Conservation (phyloP, 2,329 filamentous ascomycete species). For the Amesomyces nigricolor region DNA sequence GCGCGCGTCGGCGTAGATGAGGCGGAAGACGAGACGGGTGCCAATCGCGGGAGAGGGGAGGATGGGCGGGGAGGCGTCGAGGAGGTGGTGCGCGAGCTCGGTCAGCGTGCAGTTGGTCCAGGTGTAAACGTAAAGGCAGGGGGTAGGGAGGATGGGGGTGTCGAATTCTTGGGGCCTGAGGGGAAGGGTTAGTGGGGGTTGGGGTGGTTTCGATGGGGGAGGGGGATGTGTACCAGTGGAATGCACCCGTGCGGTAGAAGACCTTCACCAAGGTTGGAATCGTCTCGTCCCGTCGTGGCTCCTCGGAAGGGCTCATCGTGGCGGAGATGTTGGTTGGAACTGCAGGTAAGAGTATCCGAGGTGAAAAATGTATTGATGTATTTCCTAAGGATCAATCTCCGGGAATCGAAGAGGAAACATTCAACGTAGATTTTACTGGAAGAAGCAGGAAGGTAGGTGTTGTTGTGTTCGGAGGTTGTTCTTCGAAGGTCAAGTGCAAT, state of each 20-base stretch:
- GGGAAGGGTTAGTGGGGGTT: not conserved
- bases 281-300: slow-evolving; percentile 59
- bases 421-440: no score
- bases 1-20: slow-evolving; percentile 73
- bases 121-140: slow-evolving; percentile 76
- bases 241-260: slow-evolving; percentile 70
- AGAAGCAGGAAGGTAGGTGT: no score
- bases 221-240: slow-evolving; percentile 53
- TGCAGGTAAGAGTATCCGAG: not conserved
- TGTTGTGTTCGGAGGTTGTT: no score
- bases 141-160: slow-evolving; percentile 47
- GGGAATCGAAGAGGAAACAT: no score
- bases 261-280: slow-evolving; percentile 81
- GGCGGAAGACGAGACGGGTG: slow-evolving; percentile 78
- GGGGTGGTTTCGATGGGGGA: not conserved
- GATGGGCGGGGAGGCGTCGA: slow-evolving; percentile 55
- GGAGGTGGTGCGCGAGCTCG: slow-evolving; percentile 74
- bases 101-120: slow-evolving; percentile 75
- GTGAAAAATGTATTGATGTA: no score
- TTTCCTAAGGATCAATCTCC: no score
- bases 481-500: not conserved
- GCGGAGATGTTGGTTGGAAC: not conserved
- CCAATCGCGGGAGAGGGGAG: slow-evolving; percentile 71
- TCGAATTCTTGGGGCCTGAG: slow-evolving; percentile 67
- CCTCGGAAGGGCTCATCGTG: slow-evolving; percentile 23